phyloP scores from a whole-genome alignment of 2,329 filamentous ascomycete species.

The Diaporthe vexans region DNA sequence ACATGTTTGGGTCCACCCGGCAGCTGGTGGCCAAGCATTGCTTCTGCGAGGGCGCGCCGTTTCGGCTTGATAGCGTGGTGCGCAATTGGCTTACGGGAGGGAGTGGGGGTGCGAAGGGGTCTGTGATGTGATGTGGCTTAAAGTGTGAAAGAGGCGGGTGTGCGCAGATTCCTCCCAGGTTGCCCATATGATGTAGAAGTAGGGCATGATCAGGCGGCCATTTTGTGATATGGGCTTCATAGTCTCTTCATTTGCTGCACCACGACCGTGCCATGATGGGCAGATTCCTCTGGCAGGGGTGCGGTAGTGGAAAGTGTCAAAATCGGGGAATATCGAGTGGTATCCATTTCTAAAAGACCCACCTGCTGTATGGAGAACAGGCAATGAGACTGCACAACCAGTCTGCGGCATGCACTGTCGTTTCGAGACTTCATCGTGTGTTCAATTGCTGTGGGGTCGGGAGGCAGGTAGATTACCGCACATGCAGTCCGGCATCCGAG shows the following conservation, averaged over 20 bases:
- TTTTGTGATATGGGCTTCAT: neutral
- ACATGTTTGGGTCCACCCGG: slow-evolving; percentile 19
- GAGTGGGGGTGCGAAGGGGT: neutral
- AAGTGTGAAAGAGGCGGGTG: slow-evolving; percentile 10
- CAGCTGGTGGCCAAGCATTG: slow-evolving; percentile 4
- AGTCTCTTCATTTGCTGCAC: slow-evolving; percentile 29
- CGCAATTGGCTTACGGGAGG: slow-evolving; percentile 12
- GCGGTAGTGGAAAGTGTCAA: slow-evolving; percentile 6
- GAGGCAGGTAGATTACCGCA: neutral
- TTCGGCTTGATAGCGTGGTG: slow-evolving; percentile 31
- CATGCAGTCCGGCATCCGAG: too few species aligned
- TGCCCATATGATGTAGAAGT: neutral
- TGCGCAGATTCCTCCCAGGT: neutral
- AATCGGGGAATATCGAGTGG: slow-evolving; percentile 22
- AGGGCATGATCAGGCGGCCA: neutral
- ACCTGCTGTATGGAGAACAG: neutral
- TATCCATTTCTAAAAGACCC: slow-evolving; percentile 14
- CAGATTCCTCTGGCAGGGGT: slow-evolving; percentile 29
- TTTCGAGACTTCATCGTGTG: neutral
- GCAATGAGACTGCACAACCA: neutral
- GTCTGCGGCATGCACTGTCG: neutral
- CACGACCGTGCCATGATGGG: slow-evolving; percentile 23
- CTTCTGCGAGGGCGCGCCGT: slow-evolving; percentile 28
- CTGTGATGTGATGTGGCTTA: slow-evolving; percentile 23
- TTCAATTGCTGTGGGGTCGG: neutral